These are phyloP conservation scores for Fomitopsis betulina DNA, from an alignment of 1,284 basidiomycete genomes.

Conservation along the genomic window DNA sequence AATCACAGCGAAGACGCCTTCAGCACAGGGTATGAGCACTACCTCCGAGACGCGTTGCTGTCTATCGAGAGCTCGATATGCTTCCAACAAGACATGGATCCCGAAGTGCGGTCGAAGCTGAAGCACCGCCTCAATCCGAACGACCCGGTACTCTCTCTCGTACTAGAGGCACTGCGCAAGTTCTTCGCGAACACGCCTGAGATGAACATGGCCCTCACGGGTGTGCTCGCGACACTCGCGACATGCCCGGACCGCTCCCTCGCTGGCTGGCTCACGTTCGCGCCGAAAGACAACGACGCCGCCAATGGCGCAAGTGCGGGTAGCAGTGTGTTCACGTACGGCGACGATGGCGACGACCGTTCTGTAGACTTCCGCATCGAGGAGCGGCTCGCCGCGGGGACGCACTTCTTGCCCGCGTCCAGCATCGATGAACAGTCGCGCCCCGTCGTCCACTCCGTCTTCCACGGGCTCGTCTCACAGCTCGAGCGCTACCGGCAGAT, in stretches of 20 bases:
- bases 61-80: conserved; percentile 63
- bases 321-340: conserved; percentile 18
- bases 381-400: conserved; percentile 56
- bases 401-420: conserved; percentile 56
- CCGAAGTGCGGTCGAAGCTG: conserved; percentile 36
- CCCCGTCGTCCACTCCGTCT: conserved; percentile 76
- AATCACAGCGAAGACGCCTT: conserved; percentile 69
- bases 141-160: conserved; percentile 70
- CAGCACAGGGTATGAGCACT: conserved; percentile 83
- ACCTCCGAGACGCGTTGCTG: conserved; percentile 75
- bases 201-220: conserved; percentile 86
- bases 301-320: conserved; percentile 16
- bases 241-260: conserved; percentile 83
- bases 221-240: conserved; percentile 73
- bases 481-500: conserved; percentile 73
- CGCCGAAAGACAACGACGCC: conserved; percentile 33
- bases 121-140: conserved; percentile 77
- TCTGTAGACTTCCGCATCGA: conserved; percentile 75
- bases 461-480: conserved; percentile 74
- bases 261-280: conserved; percentile 82
- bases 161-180: conserved; percentile 67
- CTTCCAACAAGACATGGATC: conserved; percentile 42
- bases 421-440: conserved; percentile 65
- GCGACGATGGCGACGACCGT: conserved; percentile 64
- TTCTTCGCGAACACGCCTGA: conserved; percentile 89